Percentiles rank a stretch among this genome's conserved stretches.
phyloP scores from a whole-genome alignment of 2,329 filamentous ascomycete species.

The Colletotrichum sp. region DNA sequence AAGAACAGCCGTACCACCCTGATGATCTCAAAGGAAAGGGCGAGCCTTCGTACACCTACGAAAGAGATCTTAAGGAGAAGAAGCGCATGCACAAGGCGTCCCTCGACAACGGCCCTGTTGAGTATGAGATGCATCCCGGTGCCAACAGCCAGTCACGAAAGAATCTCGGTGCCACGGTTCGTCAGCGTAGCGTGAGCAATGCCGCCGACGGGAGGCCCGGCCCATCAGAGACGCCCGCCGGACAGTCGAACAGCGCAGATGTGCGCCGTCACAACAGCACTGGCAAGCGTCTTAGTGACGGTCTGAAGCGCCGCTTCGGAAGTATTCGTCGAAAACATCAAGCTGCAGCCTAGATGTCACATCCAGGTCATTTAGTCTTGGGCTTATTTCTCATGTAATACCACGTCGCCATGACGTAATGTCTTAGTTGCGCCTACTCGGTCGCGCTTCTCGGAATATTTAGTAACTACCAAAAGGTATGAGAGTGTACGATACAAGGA shows the following conservation, averaged over 20 bases:
- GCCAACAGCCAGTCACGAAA: constrained; percentile 26
- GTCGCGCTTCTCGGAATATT: not conserved
- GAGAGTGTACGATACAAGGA: not conserved
- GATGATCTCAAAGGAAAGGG: constrained; percentile 85
- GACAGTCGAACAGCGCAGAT: constrained; percentile 26
- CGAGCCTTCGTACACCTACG: constrained; percentile 75
- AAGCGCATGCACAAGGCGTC: constrained; percentile 38
- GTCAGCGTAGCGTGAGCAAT: constrained; percentile 51
- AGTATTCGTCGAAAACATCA: constrained; percentile 53
- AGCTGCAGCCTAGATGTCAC: not conserved
- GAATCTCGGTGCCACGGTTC: constrained; percentile 29
- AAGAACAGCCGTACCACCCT: constrained; percentile 67
- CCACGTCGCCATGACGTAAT: not conserved
- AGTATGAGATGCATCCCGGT: constrained; percentile 55
- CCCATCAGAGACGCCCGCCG: constrained; percentile 20
- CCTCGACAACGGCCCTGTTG: constrained; percentile 32
- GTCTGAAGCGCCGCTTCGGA: constrained; percentile 58
- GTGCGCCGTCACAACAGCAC: constrained; percentile 45
- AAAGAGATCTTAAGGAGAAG: constrained; percentile 69
- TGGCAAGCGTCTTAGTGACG: constrained; percentile 51
- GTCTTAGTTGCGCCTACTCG: not conserved
- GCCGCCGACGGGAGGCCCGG: constrained; percentile 29
- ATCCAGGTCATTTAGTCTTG: not conserved
- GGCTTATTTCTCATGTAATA: not conserved
- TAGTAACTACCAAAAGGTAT: not conserved